phyloP scores from a whole-genome alignment of 129 eudicot species.

The Lactuca sativa region DNA sequence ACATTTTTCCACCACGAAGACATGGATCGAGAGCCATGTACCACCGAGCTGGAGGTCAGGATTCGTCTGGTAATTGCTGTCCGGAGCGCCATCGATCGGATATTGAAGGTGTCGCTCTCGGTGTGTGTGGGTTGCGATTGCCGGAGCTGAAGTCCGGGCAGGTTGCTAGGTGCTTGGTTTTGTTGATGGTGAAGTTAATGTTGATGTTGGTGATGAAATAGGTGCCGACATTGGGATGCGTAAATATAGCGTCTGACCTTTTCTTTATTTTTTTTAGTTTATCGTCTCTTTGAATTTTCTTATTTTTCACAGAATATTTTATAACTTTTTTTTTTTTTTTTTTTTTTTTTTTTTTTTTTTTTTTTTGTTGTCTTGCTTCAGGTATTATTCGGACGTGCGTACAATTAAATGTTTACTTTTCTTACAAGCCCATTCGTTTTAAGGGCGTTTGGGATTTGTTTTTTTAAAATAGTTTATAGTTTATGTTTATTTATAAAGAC shows the following conservation, averaged over 20 bases:
- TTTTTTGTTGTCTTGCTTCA: not conserved
- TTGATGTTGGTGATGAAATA: not conserved
- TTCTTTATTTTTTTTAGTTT: not conserved
- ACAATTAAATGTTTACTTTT: not conserved
- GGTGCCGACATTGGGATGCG: constrained; percentile 34
- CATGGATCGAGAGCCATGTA: constrained; percentile 30
- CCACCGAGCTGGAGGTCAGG: constrained; percentile 7
- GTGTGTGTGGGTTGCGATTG: not conserved
- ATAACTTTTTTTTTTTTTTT: too few species aligned
- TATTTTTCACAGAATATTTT: not conserved
- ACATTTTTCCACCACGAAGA: constrained; percentile 77
- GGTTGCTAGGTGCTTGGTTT: constrained; percentile 3
- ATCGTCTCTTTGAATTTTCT: too few species aligned
- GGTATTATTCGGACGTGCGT: not conserved
- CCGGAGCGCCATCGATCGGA: constrained; percentile 24
- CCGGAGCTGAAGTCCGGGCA: constrained; percentile 21
- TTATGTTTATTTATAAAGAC: too few species aligned
- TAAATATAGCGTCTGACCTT: constrained; percentile 30
- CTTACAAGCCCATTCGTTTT: too few species aligned
- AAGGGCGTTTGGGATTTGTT: too few species aligned
- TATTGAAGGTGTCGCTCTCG: not conserved
- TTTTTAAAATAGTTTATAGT: too few species aligned
- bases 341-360: too few species aligned
- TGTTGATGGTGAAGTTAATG: constrained; percentile 4
- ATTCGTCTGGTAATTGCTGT: constrained; percentile 18